Evolutionary conservation across 139 green algal species (phyloP).

Genomic region (Edaphochlamys debaryana): DNA sequence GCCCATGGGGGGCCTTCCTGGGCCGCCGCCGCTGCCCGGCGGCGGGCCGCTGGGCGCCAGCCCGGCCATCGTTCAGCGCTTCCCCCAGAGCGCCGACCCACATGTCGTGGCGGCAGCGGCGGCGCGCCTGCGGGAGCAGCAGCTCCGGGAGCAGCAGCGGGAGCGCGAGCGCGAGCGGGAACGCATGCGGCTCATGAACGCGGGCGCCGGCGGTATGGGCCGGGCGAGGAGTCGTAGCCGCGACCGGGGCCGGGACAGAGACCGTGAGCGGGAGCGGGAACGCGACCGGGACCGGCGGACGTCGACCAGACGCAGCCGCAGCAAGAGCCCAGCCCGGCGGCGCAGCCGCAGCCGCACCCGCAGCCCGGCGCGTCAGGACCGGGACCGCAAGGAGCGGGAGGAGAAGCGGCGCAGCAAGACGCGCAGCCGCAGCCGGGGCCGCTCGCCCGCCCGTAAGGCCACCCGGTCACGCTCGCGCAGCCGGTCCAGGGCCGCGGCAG

Average conservation of each 20-base stretch:
- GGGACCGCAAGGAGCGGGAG: no score
- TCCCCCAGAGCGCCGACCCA: slow-evolving; percentile 9
- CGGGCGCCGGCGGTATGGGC: neutral
- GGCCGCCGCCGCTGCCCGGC: slow-evolving; percentile 14
- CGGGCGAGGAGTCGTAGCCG: neutral
- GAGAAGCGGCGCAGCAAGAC: slow-evolving; percentile 2
- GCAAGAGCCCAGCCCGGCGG: neutral
- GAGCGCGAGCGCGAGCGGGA: neutral
- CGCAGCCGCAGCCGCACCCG: slow-evolving; percentile 16
- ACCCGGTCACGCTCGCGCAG: neutral
- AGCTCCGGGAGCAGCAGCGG: neutral
- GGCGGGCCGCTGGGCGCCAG: neutral
- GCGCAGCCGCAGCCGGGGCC: slow-evolving; percentile 18
- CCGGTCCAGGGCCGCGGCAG: no score
- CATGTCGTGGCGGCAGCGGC: neutral
- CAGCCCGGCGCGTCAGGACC: neutral
- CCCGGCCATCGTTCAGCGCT: neutral
- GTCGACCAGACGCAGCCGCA: no score
- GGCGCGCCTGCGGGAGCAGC: neutral
- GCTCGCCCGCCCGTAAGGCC: neutral
- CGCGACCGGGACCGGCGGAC: neutral
- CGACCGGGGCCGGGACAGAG: neutral
- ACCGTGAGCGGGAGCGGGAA: neutral
- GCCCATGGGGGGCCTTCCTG: neutral
- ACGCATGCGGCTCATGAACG: no score